Conservation (phyloP, 345 rosid genomes). For the Euphorbia pulcherrima region DNA sequence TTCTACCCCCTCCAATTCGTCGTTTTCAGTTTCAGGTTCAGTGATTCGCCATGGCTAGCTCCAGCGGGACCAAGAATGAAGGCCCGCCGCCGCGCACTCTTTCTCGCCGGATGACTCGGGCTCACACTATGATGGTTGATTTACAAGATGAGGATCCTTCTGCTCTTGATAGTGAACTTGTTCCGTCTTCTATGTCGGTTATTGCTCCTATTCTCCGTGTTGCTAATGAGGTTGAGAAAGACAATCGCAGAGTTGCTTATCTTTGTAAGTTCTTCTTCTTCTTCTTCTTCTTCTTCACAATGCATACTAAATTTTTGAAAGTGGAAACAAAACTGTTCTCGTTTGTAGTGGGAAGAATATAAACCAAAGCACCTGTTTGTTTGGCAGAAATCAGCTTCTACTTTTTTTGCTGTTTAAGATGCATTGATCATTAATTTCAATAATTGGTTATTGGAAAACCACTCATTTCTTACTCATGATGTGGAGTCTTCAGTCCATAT, state of each 20-base stretch:
- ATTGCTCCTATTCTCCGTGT: slow-evolving; percentile 83
- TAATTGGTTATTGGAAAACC: not conserved
- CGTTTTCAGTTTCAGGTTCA: not conserved
- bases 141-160: slow-evolving; percentile 43
- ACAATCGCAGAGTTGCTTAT: slow-evolving; percentile 77
- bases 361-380: not conserved
- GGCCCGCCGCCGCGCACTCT: slow-evolving; percentile 35
- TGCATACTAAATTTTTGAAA: not conserved
- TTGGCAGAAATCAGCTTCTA: not conserved
- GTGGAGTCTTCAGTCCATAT: not conserved
- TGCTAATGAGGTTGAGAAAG: slow-evolving; percentile 72
- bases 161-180: slow-evolving; percentile 73
- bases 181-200: slow-evolving; percentile 71
- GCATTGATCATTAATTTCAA: not conserved
- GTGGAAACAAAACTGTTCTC: not conserved
- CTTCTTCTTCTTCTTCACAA: not conserved
- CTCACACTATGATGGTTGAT: slow-evolving; percentile 45
- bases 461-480: not conserved
- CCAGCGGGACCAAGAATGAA: slow-evolving; percentile 59
- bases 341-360: not conserved
- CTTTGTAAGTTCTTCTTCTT: slow-evolving; percentile 49
- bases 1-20: not conserved
- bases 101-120: slow-evolving; percentile 50
- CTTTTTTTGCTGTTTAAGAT: not conserved
- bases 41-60: slow-evolving; percentile 56